These are phyloP conservation scores for Astrothelium subdiscretum DNA, from an alignment of 495 filamentous ascomycete species.

Conservation along the genomic window DNA sequence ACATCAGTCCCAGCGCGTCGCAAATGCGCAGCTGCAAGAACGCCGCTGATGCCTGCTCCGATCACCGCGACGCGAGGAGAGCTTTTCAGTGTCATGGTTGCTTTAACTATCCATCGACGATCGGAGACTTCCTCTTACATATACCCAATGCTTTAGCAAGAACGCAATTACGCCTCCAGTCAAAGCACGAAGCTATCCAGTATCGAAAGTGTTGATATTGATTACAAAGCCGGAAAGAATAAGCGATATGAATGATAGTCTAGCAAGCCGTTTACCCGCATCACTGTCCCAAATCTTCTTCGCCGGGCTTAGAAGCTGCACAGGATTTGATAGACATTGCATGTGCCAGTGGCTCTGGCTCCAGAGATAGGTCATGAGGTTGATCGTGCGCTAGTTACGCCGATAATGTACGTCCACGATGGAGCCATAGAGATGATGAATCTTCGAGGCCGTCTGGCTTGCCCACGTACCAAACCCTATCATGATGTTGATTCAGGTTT, in stretches of 20 bases:
- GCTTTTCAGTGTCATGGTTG: not conserved
- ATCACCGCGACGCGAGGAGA: constrained; percentile 45
- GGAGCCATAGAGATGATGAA: not conserved
- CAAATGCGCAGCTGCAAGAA: constrained; percentile 51
- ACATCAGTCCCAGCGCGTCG: constrained; percentile 47
- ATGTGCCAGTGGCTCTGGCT: not conserved
- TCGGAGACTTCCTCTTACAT: not conserved
- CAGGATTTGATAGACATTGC: not conserved
- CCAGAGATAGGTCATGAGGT: not conserved
- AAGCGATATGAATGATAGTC: not conserved
- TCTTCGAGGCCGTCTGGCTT: not conserved
- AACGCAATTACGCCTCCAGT: not conserved
- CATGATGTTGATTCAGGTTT: not conserved
- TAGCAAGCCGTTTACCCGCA: not conserved
- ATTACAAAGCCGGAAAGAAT: not conserved
- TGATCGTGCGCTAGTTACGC: not conserved
- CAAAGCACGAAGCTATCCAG: not conserved
- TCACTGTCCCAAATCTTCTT: not conserved
- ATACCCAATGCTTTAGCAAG: not conserved
- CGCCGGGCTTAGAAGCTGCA: not conserved
- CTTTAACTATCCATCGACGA: not conserved
- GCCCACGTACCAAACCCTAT: not conserved
- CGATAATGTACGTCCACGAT: not conserved
- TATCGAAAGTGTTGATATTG: not conserved
- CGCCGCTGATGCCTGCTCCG: constrained; percentile 58